phyloP scores from a whole-genome alignment of 2,329 filamentous ascomycete species.

The Boeremia exigua region DNA sequence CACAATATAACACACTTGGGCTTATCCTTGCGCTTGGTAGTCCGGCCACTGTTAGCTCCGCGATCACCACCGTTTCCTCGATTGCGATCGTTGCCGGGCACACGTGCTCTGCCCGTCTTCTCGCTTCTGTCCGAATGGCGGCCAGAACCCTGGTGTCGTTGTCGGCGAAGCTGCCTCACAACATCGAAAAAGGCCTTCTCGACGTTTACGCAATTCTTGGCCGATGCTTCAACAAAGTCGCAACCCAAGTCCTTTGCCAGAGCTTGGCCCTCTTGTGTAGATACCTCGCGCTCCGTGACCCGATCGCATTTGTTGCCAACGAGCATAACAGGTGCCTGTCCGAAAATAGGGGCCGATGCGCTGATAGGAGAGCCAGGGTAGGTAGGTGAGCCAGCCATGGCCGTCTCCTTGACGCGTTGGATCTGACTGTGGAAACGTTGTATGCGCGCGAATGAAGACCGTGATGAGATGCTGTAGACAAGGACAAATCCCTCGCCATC shows the following conservation, averaged over 20 bases:
- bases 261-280: slow-evolving; percentile 92
- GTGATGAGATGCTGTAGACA: slow-evolving; percentile 97
- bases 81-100: slow-evolving; percentile 25
- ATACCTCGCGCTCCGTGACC: slow-evolving; percentile 94
- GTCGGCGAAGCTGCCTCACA: slow-evolving; percentile 84
- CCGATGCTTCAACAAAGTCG: slow-evolving; percentile 95
- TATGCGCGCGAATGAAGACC: slow-evolving; percentile 93
- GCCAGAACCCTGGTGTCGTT: slow-evolving; percentile 63
- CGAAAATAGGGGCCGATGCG: slow-evolving; percentile 57
- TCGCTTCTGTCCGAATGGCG: slow-evolving; percentile 24
- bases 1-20: slow-evolving; percentile 46
- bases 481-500: slow-evolving; percentile 97
- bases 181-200: slow-evolving; percentile 99
- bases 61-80: slow-evolving; percentile 23
- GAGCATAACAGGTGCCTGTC: slow-evolving; percentile 91
- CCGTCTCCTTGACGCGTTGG: slow-evolving; percentile 93
- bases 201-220: slow-evolving; percentile 97
- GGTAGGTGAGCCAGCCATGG: slow-evolving; percentile 71
- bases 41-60: slow-evolving; percentile 22
- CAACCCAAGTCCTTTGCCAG: slow-evolving; percentile 90
- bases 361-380: slow-evolving; percentile 78
- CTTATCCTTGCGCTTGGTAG: slow-evolving; percentile 32
- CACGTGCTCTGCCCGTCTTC: slow-evolving; percentile 20
- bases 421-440: slow-evolving; percentile 97
- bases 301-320: slow-evolving; percentile 99